Percentiles rank a stretch among this genome's conserved stretches.
phyloP scores from a whole-genome alignment of 768 basidiomycete genomes.

The Phanerochaete carnosa region DNA sequence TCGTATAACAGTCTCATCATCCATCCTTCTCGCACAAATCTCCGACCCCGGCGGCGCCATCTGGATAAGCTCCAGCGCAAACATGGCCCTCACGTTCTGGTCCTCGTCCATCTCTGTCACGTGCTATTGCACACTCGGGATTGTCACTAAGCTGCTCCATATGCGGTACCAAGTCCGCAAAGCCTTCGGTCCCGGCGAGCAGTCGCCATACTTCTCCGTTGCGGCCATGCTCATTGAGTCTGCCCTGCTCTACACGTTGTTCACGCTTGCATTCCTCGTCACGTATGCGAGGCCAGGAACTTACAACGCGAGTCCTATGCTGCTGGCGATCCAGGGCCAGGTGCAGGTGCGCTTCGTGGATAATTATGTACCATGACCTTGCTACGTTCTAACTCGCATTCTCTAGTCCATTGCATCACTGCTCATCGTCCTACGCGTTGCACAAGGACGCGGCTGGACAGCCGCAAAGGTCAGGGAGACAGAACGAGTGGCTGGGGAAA shows the following conservation, averaged over 20 bases:
- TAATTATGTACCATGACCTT: background rate
- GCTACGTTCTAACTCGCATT: no score
- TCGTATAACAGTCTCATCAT: conserved; percentile 10
- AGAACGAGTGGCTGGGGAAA: background rate
- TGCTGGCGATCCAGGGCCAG: conserved; percentile 21
- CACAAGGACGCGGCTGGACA: conserved; percentile 15
- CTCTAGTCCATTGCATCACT: conserved; percentile 20
- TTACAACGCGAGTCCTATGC: conserved; percentile 15
- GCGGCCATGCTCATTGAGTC: conserved; percentile 28
- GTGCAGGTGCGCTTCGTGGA: conserved; percentile 14
- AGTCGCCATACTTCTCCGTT: conserved; percentile 15
- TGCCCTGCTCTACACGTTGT: conserved; percentile 20
- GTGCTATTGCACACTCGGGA: conserved; percentile 18
- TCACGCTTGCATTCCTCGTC: conserved; percentile 21
- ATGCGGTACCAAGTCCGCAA: conserved; percentile 22
- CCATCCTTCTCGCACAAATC: conserved; percentile 16
- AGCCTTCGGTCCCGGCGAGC: conserved; percentile 11
- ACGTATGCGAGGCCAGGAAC: conserved; percentile 16
- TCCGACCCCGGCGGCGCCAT: conserved; percentile 14
- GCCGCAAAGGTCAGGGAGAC: background rate
- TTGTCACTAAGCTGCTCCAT: conserved; percentile 20
- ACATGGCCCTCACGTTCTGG: conserved; percentile 22
- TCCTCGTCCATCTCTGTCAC: conserved; percentile 20
- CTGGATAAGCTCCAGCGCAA: conserved; percentile 12
- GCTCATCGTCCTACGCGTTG: conserved; percentile 24